Base-by-base conservation (phyloP, 2,329 filamentous ascomycete genomes). In the Cladophialophora yegresii region DNA sequence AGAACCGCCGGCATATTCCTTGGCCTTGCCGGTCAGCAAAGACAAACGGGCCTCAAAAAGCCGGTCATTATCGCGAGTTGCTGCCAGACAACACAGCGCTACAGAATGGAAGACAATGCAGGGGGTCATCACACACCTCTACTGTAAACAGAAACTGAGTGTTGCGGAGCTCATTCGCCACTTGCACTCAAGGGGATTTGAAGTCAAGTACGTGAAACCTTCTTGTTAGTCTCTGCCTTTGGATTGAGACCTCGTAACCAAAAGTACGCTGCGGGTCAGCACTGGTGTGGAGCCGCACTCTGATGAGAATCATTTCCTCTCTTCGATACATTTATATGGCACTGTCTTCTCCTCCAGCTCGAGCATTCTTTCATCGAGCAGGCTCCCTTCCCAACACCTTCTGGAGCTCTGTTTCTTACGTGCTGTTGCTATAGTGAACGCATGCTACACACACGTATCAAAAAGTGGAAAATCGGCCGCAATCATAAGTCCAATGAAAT, bases 361-460 rank as follows among this genome's bases (percentile, higher is more conserved):
- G n/a, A n/a, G 36, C 36, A 43, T 43, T 43, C 36, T 43, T 43
- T 16, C 36, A 8, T 43, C 36, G n/a, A 16, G 16, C 36, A 20
- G n/a, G 36, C n/a, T 40, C 13, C n/a, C 36, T 43, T 43, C n/a
- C 16, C 36, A 43, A 3, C 36, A 20, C 4, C 36, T n/a, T 20
- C 13, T 20, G 8, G 13, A 6, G 36, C n/a, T 47, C 43, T 45
- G 5, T 55, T n/a, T 30, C 23, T 32, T 28, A 28, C n/a, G 23
- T 13, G n/a, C 33, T 54, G 3, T 40, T 8, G 13, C 28, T 43
- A 28, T 30, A 64, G 64, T 54, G 57, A 64, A 23, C 61, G 61
- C n/a, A 64, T 64, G 61, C 61, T 66, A 28, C 61, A 63, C 26
- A 63, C 59, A 0, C 54, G 60, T n/a, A 59, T 66, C 36, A 45